Percentiles rank a stretch among this genome's conserved stretches.
These are phyloP conservation scores for Parastagonospora nodorum DNA, from an alignment of 2,329 filamentous ascomycete species.

Conservation along the genomic window DNA sequence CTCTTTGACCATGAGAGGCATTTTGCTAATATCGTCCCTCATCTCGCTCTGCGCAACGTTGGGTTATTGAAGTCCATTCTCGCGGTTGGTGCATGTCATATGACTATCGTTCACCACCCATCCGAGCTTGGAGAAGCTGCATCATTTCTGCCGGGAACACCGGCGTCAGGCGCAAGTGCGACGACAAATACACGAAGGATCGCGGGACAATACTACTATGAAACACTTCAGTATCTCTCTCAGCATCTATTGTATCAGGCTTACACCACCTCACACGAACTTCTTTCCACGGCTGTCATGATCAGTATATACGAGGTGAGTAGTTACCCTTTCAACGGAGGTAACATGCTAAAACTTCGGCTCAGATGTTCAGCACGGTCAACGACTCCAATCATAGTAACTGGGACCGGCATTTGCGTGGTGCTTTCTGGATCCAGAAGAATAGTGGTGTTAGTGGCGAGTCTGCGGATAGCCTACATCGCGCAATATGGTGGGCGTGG, in stretches of 20 bases:
- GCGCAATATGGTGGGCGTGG: conserved; percentile 70
- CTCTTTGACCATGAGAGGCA: conserved; percentile 51
- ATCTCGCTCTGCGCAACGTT: conserved; percentile 56
- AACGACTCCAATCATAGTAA: conserved; percentile 48
- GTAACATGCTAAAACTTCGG: too few relatives aligned
- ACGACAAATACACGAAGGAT: conserved; percentile 40
- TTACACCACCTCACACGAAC: conserved; percentile 62
- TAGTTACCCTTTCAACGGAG: too few relatives aligned
- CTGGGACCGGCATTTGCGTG: conserved; percentile 68
- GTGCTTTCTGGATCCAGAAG: conserved; percentile 68
- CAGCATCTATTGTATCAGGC: conserved; percentile 62
- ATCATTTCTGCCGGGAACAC: conserved; percentile 28
- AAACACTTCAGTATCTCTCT: conserved; percentile 66
- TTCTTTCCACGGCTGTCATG: conserved; percentile 63
- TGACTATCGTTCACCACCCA: conserved; percentile 46
- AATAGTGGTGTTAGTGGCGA: conserved; percentile 65
- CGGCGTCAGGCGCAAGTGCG: conserved; percentile 15
- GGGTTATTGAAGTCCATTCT: conserved; percentile 63
- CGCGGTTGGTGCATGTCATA: conserved; percentile 59
- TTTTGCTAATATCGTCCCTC: conserved; percentile 39
- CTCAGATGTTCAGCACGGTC: conserved; percentile 61
- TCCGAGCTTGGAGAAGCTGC: conserved; percentile 25
- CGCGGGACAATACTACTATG: conserved; percentile 62
- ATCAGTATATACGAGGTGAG: conserved; percentile 63
- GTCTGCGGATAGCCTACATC: conserved; percentile 57